These are phyloP conservation scores for Fusarium subglutinans DNA, from an alignment of 2,329 filamentous ascomycete genomes.

Conservation along the genomic window DNA sequence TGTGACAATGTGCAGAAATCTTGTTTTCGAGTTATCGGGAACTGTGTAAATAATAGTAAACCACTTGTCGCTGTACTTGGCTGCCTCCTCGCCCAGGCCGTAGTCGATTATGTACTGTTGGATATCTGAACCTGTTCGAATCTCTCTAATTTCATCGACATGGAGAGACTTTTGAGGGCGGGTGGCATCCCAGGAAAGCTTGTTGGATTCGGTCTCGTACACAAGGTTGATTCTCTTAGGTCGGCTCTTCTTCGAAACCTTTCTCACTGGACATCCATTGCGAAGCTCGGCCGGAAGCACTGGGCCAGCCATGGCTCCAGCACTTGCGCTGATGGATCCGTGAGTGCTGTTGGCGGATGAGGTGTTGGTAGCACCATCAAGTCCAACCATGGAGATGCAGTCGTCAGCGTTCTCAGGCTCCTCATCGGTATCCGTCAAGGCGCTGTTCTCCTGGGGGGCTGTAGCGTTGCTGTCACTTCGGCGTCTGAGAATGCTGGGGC, in stretches of 20 bases:
- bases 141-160: conserved; percentile 94
- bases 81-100: conserved; percentile 66
- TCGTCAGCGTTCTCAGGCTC: conserved; percentile 54
- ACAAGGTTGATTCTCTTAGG: conserved; percentile 76
- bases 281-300: conserved; percentile 81
- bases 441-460: conserved; percentile 60
- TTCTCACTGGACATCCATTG: conserved; percentile 79
- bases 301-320: conserved; percentile 66
- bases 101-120: conserved; percentile 90
- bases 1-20: conserved; percentile 88
- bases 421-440: conserved; percentile 61
- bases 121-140: conserved; percentile 83
- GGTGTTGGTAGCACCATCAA: conserved; percentile 57
- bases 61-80: conserved; percentile 70
- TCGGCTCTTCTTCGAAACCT: conserved; percentile 82
- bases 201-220: conserved; percentile 84
- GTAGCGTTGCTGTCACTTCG: conserved; percentile 90
- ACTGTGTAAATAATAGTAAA: conserved; percentile 91
- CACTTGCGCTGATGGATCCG: conserved; percentile 56
- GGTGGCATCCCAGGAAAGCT: conserved; percentile 86
- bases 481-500: conserved; percentile 85
- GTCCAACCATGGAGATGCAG: conserved; percentile 49
- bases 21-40: conserved; percentile 81
- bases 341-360: conserved; percentile 60
- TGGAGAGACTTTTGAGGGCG: conserved; percentile 87